Evolutionary conservation across 1,284 basidiomycete species (phyloP), one percentile per base, ranked within the genome.

Genomic region (Ustilago cynodontis): DNA sequence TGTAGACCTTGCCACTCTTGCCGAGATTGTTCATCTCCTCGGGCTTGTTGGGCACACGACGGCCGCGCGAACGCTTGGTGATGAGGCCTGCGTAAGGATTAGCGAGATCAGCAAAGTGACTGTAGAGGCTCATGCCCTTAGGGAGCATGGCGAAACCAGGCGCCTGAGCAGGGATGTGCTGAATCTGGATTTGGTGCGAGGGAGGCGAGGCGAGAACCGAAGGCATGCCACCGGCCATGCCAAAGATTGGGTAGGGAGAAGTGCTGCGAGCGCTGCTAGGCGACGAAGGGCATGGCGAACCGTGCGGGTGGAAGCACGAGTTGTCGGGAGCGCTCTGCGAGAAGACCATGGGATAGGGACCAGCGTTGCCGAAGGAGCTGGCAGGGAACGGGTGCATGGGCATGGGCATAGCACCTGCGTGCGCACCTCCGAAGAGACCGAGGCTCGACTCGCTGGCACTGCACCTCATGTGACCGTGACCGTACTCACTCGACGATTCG

Each of bases 1-100:
- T 81, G 70, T 82, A 82, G n/a, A 83, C 77, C 68, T 81, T 82
- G 63, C 81, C 82, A 45, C 79, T 79, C 78, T 83, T 83, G 55
- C 81, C 81, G 45, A 83, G 74, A 63, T 83, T 82, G 69, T 76
- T 78, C 70, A 83, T 75, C 75, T 82, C 81, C 55, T 81, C 76
- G 33, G 81, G 81, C 63, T 82, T 82, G 74, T 69, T 82, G 51
- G 82, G 82, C 43, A 83, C 82, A 22, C 81, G 74, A 26, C 82
- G 71, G 24, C 82, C 82, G 37, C 82, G 72, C 20, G 79, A 80
- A 20, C 81, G 71, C 68, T 82, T 82, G 31, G 82, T 83, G 72
- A 83, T 83, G 66, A 83, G 77, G 24, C 81, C 81, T 35, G 71
- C 64, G 61, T 80, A 80, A 8, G 74, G 71, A 57, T 80, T 75